These are phyloP conservation scores for Fagopyrum esculentum DNA, from an alignment of 148 eudicot species.

Conservation along the genomic window DNA sequence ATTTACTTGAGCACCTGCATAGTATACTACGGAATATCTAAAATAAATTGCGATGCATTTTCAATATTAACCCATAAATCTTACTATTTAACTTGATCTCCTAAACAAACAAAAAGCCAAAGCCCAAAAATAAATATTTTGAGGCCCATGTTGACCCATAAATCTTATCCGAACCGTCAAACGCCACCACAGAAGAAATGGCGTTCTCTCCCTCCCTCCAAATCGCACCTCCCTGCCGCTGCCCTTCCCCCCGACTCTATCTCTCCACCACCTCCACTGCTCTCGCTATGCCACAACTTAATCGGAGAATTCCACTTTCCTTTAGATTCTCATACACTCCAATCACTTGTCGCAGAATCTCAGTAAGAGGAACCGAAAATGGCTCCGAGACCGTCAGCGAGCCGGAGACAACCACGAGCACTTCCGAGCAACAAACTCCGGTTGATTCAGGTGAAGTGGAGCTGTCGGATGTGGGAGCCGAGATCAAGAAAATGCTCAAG, in stretches of 20 bases:
- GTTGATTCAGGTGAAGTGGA: constrained; percentile 6
- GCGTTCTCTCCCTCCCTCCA: constrained; percentile 8
- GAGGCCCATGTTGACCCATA: not conserved
- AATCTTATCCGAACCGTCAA: not conserved
- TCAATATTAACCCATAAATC: too few relatives aligned
- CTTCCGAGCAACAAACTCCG: not conserved
- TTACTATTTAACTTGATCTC: too few relatives aligned
- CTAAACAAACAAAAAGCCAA: not conserved
- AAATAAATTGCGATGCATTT: too few relatives aligned
- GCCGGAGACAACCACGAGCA: not conserved
- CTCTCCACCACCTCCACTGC: not conserved
- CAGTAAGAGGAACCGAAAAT: not conserved
- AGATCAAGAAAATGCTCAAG: constrained; percentile 59
- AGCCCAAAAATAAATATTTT: not conserved
- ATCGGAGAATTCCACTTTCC: not conserved
- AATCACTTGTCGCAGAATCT: not conserved
- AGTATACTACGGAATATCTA: too few relatives aligned
- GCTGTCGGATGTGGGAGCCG: constrained; percentile 46
- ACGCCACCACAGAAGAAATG: constrained; percentile 3
- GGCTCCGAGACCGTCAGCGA: constrained; percentile 11
- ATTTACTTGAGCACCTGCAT: too few relatives aligned
- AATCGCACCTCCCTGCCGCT: not conserved
- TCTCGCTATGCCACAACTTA: not conserved
- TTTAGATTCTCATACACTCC: not conserved
- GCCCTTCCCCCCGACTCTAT: not conserved